phyloP scores from a whole-genome alignment of 805 yeast genomes.

The Allodekkera sacchari region DNA sequence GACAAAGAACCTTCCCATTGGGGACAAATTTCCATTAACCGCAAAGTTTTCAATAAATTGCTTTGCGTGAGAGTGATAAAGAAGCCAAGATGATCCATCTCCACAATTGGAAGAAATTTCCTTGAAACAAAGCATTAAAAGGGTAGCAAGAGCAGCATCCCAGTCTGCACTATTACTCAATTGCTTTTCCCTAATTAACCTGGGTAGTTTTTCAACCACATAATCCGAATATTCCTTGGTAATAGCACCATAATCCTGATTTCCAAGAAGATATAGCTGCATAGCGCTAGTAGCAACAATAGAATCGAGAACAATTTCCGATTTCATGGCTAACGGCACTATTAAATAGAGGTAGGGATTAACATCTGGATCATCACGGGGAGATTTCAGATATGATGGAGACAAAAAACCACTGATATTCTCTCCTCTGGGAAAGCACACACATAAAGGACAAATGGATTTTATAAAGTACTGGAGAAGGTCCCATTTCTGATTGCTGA shows the following conservation, averaged over 20 bases:
- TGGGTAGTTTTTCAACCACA: slow-evolving; percentile 25
- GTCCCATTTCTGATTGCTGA: slow-evolving; percentile 14
- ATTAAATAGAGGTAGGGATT: slow-evolving; percentile 32
- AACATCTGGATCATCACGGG: slow-evolving; percentile 13
- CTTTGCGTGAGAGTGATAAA: slow-evolving; percentile 30
- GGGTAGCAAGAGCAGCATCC: slow-evolving; percentile 33
- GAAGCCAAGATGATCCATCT: slow-evolving; percentile 29
- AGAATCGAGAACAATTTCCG: slow-evolving; percentile 26
- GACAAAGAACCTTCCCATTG: slow-evolving; percentile 28
- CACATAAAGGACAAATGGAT: slow-evolving; percentile 30
- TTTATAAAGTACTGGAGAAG: slow-evolving; percentile 27
- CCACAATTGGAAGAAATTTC: slow-evolving; percentile 35
- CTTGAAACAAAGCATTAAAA: slow-evolving; percentile 31
- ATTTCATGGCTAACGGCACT: slow-evolving; percentile 28
- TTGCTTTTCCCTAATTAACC: slow-evolving; percentile 21
- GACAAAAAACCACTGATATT: neutral
- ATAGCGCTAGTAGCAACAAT: slow-evolving; percentile 30
- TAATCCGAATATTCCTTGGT: slow-evolving; percentile 21
- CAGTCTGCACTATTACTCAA: slow-evolving; percentile 19
- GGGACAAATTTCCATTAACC: slow-evolving; percentile 19
- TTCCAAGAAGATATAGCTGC: slow-evolving; percentile 25
- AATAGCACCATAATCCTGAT: slow-evolving; percentile 18
- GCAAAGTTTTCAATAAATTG: slow-evolving; percentile 23
- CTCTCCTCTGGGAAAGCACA: slow-evolving; percentile 27
- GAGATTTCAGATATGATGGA: neutral